Conservation (phyloP, 2,329 filamentous ascomycete genomes). For the Talaromyces sp. region DNA sequence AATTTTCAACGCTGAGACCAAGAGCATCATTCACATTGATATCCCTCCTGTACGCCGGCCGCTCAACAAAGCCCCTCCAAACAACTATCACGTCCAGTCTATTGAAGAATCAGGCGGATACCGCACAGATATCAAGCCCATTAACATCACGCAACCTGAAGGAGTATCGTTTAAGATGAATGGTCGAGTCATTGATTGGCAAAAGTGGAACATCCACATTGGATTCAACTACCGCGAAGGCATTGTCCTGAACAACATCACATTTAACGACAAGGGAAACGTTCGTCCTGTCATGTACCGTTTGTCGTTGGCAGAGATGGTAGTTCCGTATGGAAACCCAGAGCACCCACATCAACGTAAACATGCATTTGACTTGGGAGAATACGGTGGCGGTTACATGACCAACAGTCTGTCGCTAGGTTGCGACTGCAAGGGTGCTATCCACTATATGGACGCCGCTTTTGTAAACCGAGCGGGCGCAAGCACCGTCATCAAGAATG, state of each 20-base stretch:
- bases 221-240: conserved; percentile 95
- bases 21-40: conserved; percentile 77
- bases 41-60: conserved; percentile 73
- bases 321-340: conserved; percentile 65
- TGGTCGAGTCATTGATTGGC: conserved; percentile 74
- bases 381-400: conserved; percentile 47
- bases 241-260: conserved; percentile 84
- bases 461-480: conserved; percentile 75
- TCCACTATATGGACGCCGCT: conserved; percentile 85
- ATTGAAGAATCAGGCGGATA: conserved; percentile 67
- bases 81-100: conserved; percentile 74
- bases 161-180: conserved; percentile 80
- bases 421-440: conserved; percentile 72
- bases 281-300: conserved; percentile 81
- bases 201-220: conserved; percentile 89
- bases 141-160: conserved; percentile 82
- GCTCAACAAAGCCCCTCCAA: conserved; percentile 64
- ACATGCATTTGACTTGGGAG: conserved; percentile 45
- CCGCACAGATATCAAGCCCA: conserved; percentile 74
- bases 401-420: conserved; percentile 44
- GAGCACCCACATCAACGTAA: conserved; percentile 48
- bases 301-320: conserved; percentile 87
- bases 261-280: conserved; percentile 77
- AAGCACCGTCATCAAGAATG: conserved; percentile 82
- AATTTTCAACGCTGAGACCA: conserved; percentile 77